A percentile compares a stretch with the other conserved stretches of the same genome.
phyloP scores from a whole-genome alignment of 805 yeast species.

The Candida wancherniae region DNA sequence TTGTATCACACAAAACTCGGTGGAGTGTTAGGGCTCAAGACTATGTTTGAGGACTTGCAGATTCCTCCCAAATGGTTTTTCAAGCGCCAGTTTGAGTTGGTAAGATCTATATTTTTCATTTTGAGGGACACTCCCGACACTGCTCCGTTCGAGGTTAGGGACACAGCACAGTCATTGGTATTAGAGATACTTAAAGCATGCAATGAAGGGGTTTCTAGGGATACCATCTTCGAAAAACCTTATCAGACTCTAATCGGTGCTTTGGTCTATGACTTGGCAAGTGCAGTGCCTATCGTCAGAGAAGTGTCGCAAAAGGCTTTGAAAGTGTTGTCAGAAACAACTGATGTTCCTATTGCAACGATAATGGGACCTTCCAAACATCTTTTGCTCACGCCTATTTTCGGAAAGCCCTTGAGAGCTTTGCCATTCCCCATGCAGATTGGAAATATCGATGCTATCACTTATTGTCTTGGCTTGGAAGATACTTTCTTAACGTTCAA shows the following conservation, averaged over 20 bases:
- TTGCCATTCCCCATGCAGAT: conserved; percentile 98
- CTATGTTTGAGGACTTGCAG: conserved; percentile 62
- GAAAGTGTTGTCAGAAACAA: conserved; percentile 60
- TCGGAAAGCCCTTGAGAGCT: conserved; percentile 94
- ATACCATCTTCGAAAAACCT: conserved; percentile 62
- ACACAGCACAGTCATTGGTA: conserved; percentile 65
- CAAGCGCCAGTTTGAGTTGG: conserved; percentile 75
- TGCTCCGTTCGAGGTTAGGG: conserved; percentile 75
- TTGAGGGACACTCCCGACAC: conserved; percentile 85
- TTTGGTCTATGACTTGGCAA: conserved; percentile 86
- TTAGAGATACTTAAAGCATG: conserved; percentile 61
- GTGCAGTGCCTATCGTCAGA: conserved; percentile 79
- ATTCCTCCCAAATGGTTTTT: conserved; percentile 72
- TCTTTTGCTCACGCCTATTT: conserved; percentile 83
- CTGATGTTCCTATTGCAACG: conserved; percentile 63
- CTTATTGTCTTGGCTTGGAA: conserved; percentile 79
- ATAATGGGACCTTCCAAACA: conserved; percentile 81
- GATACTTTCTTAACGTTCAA: conserved; percentile 78
- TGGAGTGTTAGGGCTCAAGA: conserved; percentile 77
- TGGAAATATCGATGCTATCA: conserved; percentile 96
- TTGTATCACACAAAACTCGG: conserved; percentile 82
- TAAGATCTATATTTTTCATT: conserved; percentile 83
- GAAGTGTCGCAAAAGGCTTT: conserved; percentile 74
- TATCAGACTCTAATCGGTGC: conserved; percentile 83
- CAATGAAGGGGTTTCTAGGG: conserved; percentile 54